Evolutionary conservation across 352 stramenopile species (phyloP).

Genomic region (Phytophthora tubulina): DNA sequence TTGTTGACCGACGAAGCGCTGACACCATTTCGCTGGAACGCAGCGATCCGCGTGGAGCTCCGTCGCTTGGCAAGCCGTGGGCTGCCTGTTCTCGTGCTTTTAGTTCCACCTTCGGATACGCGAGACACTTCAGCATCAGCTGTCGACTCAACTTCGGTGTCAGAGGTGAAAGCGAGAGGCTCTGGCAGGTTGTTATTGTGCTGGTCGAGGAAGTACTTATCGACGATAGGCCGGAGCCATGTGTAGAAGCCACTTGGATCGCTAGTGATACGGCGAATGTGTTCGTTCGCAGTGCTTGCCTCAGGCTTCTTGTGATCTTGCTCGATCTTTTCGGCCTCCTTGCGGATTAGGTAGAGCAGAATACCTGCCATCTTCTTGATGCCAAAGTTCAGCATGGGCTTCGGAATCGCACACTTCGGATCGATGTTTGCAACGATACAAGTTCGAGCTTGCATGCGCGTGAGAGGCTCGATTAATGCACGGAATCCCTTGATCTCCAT

Average conservation of each 20-base stretch:
- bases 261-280: conserved; percentile 65
- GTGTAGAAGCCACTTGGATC: conserved; percentile 84
- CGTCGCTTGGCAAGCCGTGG: conserved; percentile 32
- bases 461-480: conserved; percentile 79
- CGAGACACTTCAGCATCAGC: conserved; percentile 10
- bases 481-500: conserved; percentile 81
- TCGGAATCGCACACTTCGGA: conserved; percentile 78
- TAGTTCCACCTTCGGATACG: conserved; percentile 18
- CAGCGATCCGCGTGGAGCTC: conserved; percentile 42
- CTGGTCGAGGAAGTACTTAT: conserved; percentile 72
- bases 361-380: conserved; percentile 88
- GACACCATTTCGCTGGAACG: conserved; percentile 41
- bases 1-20: conserved; percentile 11
- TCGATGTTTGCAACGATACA: conserved; percentile 87
- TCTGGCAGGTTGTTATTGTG: conserved; percentile 45
- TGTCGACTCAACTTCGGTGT: conserved; percentile 16
- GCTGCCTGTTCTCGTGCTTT: conserved; percentile 27
- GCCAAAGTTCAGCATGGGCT: conserved; percentile 78
- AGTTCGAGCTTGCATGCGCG: conserved; percentile 66
- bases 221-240: conserved; percentile 73
- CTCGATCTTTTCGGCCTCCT: conserved; percentile 86
- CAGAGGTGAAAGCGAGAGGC: conserved; percentile 33
- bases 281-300: conserved; percentile 51
- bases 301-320: conserved; percentile 51
- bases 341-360: conserved; percentile 77